Evolutionary conservation across 1,284 basidiomycete genomes (phyloP).

Genomic region (Ceratorhiza oryzae-sativae): DNA sequence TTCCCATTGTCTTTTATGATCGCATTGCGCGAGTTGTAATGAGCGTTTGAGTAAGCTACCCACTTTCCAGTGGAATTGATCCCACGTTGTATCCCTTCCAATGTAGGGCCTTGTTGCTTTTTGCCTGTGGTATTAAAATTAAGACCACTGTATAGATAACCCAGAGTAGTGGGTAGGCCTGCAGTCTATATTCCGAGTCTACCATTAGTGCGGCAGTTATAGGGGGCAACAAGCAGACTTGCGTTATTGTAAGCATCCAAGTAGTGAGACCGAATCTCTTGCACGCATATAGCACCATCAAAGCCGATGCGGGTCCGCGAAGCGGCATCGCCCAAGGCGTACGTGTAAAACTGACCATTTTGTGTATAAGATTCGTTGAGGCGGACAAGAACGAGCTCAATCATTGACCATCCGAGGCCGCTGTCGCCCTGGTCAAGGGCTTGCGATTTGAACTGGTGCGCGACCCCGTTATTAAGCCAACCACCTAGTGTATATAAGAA

Average conservation of each 20-base stretch:
- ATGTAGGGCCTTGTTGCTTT: background rate
- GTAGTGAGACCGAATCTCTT: slow-evolving; percentile 14
- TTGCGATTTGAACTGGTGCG: slow-evolving; percentile 14
- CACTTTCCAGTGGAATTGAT: slow-evolving; percentile 32
- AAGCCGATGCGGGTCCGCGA: slow-evolving; percentile 14
- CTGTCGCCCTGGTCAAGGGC: background rate
- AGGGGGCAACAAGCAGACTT: background rate
- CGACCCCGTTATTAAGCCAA: slow-evolving; percentile 7
- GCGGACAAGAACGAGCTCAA: slow-evolving; percentile 21
- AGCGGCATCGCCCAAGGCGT: background rate
- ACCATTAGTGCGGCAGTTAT: background rate
- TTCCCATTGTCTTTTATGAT: slow-evolving; percentile 30
- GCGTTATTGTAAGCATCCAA: slow-evolving; percentile 35
- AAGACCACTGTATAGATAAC: background rate
- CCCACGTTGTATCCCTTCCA: slow-evolving; percentile 8
- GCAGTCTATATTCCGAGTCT: slow-evolving; percentile 1
- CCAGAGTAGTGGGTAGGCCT: slow-evolving; percentile 11
- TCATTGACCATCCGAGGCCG: slow-evolving; percentile 17
- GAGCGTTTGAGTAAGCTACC: slow-evolving; percentile 2
- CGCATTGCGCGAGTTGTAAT: slow-evolving; percentile 18
- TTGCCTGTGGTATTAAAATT: slow-evolving; percentile 24
- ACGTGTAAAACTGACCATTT: slow-evolving; percentile 1
- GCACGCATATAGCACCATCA: slow-evolving; percentile 34
- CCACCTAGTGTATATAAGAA: background rate
- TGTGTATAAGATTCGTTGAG: slow-evolving; percentile 21